Conservation (phyloP, 345 rosid genomes). For the Ceriops decandra region DNA sequence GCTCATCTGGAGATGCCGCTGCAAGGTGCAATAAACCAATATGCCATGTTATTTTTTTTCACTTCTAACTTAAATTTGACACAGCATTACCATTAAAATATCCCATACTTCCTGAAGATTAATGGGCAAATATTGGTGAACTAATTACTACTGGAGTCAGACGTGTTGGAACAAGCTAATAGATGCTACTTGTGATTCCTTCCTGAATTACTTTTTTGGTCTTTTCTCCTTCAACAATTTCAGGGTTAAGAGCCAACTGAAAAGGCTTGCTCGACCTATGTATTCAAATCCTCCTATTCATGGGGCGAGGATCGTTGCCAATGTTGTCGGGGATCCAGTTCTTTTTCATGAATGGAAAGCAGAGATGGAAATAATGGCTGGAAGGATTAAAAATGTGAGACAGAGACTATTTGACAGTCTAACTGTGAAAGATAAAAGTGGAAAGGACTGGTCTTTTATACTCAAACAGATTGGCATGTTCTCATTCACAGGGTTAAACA, state of each 20-base stretch:
- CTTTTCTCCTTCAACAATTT: constrained; percentile 7
- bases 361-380: constrained; percentile 98
- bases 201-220: neutral
- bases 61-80: constrained; percentile 1
- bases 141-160: neutral
- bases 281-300: constrained; percentile 96
- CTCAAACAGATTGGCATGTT: constrained; percentile 97
- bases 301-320: constrained; percentile 92
- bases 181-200: neutral
- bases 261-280: constrained; percentile 96
- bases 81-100: neutral
- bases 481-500: constrained; percentile 91
- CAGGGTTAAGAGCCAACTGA: constrained; percentile 98
- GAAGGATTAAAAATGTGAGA: constrained; percentile 88
- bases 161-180: neutral
- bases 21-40: constrained; percentile 44
- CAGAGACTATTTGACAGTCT: constrained; percentile 72
- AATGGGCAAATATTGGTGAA: neutral
- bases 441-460: constrained; percentile 94
- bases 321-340: constrained; percentile 74
- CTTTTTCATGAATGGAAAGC: constrained; percentile 86
- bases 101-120: neutral
- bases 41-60: constrained; percentile 1
- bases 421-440: constrained; percentile 68
- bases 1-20: constrained; percentile 84